Conservation (phyloP, 345 rosid species). For the Jatropha curcas region DNA sequence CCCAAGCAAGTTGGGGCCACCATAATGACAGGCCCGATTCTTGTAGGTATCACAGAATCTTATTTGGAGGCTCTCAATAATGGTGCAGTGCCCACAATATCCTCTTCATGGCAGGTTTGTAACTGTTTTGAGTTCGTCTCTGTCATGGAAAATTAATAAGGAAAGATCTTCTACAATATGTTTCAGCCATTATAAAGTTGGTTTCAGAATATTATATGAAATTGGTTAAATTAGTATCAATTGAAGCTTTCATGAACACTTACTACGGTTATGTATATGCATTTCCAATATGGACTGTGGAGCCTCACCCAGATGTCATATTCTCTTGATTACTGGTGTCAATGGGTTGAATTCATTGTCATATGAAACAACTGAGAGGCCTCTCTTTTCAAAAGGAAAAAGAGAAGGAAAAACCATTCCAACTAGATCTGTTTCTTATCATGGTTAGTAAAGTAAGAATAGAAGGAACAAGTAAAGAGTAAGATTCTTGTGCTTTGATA, state of each 20-base stretch:
- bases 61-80: constrained; percentile 92
- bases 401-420: not conserved
- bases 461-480: not conserved
- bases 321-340: not conserved
- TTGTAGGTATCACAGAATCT: constrained; percentile 84
- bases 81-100: constrained; percentile 97
- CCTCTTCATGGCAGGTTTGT: constrained; percentile 98
- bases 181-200: not conserved
- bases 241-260: not conserved
- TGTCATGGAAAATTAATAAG: not conserved
- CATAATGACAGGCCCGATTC: constrained; percentile 86
- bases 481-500: not conserved
- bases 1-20: constrained; percentile 96
- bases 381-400: not conserved
- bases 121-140: constrained; percentile 9
- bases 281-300: not conserved
- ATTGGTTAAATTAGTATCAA: not conserved
- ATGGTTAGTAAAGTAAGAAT: not conserved
- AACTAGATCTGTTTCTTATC: not conserved
- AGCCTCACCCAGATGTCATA: not conserved
- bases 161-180: not conserved
- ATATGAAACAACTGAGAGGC: not conserved
- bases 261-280: no score
- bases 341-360: not conserved
- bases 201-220: not conserved